These are phyloP conservation scores for Pilasporangium apinafurcum DNA, from an alignment of 352 stramenopile genomes.

Conservation along the genomic window DNA sequence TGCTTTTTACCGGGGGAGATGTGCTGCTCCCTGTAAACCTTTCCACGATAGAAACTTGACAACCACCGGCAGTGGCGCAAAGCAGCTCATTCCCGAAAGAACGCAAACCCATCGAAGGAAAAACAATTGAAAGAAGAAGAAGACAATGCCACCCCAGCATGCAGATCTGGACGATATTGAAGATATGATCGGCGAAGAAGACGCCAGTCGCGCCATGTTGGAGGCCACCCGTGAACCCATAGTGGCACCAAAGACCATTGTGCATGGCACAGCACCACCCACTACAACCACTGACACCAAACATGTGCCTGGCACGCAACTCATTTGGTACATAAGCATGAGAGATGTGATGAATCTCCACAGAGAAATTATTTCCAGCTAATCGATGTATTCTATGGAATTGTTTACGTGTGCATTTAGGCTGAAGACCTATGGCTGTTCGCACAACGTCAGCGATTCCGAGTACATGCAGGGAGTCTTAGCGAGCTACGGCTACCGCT, in stretches of 20 bases:
- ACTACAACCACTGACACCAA: constrained; percentile 1
- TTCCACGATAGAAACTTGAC: neutral
- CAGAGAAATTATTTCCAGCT: too few species aligned
- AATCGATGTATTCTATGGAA: neutral
- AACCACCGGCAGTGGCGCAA: neutral
- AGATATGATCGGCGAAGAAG: constrained; percentile 73
- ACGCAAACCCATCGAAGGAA: neutral
- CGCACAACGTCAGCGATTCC: constrained; percentile 90
- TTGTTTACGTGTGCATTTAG: constrained; percentile 11
- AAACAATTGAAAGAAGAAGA: neutral
- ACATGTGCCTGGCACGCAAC: constrained; percentile 58
- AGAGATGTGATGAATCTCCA: too few species aligned
- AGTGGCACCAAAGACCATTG: constrained; percentile 53
- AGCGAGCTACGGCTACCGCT: constrained; percentile 85
- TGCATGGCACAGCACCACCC: constrained; percentile 10
- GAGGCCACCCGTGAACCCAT: constrained; percentile 40
- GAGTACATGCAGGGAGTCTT: constrained; percentile 93
- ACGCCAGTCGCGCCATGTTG: constrained; percentile 45
- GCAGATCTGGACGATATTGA: constrained; percentile 67
- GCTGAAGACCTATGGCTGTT: constrained; percentile 90
- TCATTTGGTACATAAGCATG: constrained; percentile 37
- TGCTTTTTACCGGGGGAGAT: too few species aligned
- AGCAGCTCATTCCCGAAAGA: too few species aligned
- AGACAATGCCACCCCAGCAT: too few species aligned
- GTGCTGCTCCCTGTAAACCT: too few species aligned